Percentiles rank a stretch among this genome's conserved stretches.
These are phyloP conservation scores for Eimeria mitis DNA, from an alignment of 169 alveolate genomes.

Conservation along the genomic window DNA sequence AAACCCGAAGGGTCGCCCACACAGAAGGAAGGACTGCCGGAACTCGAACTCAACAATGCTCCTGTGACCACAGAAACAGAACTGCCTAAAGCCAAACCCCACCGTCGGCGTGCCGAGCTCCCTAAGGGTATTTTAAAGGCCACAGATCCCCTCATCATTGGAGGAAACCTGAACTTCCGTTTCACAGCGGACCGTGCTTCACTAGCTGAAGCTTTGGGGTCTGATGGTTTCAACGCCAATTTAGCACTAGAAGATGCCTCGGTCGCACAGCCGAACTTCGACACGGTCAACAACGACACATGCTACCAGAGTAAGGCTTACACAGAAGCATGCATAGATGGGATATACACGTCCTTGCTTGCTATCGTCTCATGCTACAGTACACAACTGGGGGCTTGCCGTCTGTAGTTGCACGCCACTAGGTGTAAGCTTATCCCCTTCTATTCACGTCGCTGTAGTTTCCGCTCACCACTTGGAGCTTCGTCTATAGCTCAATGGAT, in stretches of 20 bases:
- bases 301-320: slow-evolving; percentile 74
- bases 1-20: slow-evolving; percentile 1
- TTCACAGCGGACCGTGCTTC: slow-evolving; percentile 72
- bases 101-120: slow-evolving; percentile 42
- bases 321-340: not conserved
- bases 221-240: slow-evolving; percentile 74
- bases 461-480: not conserved
- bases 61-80: slow-evolving; percentile 6
- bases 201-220: slow-evolving; percentile 72
- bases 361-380: not conserved
- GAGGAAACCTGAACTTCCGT: slow-evolving; percentile 88
- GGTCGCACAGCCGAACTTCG: slow-evolving; percentile 76
- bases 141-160: slow-evolving; percentile 85
- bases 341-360: not conserved
- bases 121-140: slow-evolving; percentile 81
- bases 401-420: not conserved
- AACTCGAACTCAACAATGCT: not conserved
- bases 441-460: not conserved
- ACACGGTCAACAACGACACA: slow-evolving; percentile 78
- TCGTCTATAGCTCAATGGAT: not conserved
- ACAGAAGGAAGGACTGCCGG: slow-evolving; percentile 24
- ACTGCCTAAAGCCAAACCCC: not conserved
- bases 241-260: slow-evolving; percentile 74
- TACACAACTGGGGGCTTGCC: not conserved
- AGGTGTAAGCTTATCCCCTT: not conserved